These are phyloP conservation scores for Phytophthora capsici DNA, from an alignment of 352 stramenopile genomes.

Conservation along the genomic window DNA sequence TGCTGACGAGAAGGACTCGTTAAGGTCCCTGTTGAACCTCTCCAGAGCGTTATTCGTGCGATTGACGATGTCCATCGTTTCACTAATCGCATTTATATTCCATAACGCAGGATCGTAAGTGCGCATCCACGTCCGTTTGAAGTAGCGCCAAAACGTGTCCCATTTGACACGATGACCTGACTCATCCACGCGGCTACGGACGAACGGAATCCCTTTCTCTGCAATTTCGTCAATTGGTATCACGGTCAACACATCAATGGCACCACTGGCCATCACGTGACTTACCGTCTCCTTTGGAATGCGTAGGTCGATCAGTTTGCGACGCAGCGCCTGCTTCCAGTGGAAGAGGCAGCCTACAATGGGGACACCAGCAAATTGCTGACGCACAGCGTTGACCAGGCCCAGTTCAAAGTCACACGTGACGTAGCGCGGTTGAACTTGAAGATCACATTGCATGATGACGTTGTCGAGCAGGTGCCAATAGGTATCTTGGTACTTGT, in stretches of 20 bases:
- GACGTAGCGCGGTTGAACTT: background rate
- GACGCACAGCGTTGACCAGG: background rate
- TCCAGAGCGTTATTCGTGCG: too few species aligned
- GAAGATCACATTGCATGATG: background rate
- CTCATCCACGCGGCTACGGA: background rate
- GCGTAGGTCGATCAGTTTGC: too few species aligned
- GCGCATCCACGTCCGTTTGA: too few species aligned
- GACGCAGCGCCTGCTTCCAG: too few species aligned
- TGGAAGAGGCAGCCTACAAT: slow-evolving; percentile 5
- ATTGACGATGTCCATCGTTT: too few species aligned
- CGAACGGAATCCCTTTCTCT: background rate
- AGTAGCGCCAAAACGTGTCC: too few species aligned
- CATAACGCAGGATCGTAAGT: too few species aligned
- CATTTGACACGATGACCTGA: too few species aligned
- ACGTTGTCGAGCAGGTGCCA: slow-evolving; percentile 1
- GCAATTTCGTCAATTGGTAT: slow-evolving; percentile 3
- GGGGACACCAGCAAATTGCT: background rate
- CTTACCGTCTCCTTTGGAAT: background rate
- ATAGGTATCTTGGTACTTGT: background rate
- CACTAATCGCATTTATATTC: too few species aligned
- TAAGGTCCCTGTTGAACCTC: background rate
- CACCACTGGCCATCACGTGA: background rate
- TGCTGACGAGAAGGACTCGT: background rate
- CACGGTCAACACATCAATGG: slow-evolving; percentile 1
- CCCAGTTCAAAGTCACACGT: background rate